Percentiles rank a stretch among this genome's conserved stretches.
These are phyloP conservation scores for Schizonepeta tenuifolia DNA, from an alignment of 257 asterid genomes.

Conservation along the genomic window DNA sequence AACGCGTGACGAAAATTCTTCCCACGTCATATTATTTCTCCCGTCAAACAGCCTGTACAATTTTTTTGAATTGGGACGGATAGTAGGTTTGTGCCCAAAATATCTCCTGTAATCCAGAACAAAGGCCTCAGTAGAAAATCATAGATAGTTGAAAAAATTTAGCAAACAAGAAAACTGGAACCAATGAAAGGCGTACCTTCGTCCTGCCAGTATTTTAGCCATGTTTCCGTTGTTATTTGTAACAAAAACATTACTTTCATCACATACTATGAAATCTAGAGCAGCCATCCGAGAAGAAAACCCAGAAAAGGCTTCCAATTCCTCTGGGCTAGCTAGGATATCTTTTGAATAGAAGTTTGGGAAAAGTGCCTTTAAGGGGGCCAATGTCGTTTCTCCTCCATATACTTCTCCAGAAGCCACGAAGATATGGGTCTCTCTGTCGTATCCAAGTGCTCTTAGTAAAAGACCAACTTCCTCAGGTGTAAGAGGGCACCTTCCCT, in stretches of 20 bases:
- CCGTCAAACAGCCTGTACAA: constrained; percentile 61
- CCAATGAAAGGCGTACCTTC: constrained; percentile 57
- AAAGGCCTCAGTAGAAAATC: constrained; percentile 11
- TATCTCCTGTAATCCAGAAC: constrained; percentile 74
- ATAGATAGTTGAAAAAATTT: not conserved
- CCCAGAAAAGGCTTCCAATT: constrained; percentile 72
- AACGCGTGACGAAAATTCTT: constrained; percentile 61
- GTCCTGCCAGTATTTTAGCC: constrained; percentile 96
- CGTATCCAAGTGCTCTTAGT: constrained; percentile 93
- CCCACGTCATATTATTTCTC: constrained; percentile 78
- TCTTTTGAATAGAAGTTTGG: constrained; percentile 94
- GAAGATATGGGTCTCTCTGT: constrained; percentile 74
- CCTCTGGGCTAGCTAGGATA: constrained; percentile 67
- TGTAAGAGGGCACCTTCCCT: constrained; percentile 96
- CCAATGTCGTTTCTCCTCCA: constrained; percentile 91
- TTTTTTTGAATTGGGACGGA: constrained; percentile 95
- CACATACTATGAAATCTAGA: constrained; percentile 87
- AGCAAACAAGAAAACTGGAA: constrained; percentile 15
- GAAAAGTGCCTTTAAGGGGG: constrained; percentile 88
- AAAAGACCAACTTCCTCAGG: constrained; percentile 98
- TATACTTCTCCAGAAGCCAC: constrained; percentile 99
- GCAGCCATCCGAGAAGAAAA: constrained; percentile 99
- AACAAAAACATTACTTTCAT: constrained; percentile 94
- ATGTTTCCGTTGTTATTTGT: constrained; percentile 98
- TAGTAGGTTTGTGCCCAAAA: constrained; percentile 95